These are phyloP conservation scores for Gnomoniopsis smithogilvyi DNA, from an alignment of 2,329 filamentous ascomycete genomes.

Conservation along the genomic window DNA sequence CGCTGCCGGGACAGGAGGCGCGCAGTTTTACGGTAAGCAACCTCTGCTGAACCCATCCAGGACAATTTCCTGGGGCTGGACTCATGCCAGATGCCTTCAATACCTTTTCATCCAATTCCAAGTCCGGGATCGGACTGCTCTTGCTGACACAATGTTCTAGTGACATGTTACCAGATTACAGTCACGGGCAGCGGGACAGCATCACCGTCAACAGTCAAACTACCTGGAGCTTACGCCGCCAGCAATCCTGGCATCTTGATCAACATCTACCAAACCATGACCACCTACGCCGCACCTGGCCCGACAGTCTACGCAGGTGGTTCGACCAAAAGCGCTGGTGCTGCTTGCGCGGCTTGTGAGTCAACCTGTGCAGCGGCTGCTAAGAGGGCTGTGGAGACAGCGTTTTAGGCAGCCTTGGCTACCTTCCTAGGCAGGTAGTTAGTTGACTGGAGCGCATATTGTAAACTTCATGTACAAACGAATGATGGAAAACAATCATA, in stretches of 20 bases:
- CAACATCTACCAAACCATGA: constrained; percentile 42
- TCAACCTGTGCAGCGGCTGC: constrained; percentile 31
- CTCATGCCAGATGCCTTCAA: no score
- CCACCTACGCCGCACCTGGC: constrained; percentile 40
- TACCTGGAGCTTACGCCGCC: constrained; percentile 43
- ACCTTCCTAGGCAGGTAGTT: no score
- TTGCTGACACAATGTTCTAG: background rate
- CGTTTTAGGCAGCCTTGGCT: background rate
- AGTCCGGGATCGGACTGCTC: no score
- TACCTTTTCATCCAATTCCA: no score
- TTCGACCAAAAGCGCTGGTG: constrained; percentile 36
- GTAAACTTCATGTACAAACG: no score
- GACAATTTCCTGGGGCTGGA: no score
- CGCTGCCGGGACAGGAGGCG: constrained; percentile 30
- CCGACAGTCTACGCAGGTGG: constrained; percentile 40
- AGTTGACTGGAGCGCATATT: no score
- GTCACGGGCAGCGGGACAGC: constrained; percentile 27
- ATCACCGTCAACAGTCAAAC: constrained; percentile 29
- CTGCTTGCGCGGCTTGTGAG: constrained; percentile 37
- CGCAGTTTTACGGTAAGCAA: constrained; percentile 32
- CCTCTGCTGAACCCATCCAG: no score
- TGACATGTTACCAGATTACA: constrained; percentile 36
- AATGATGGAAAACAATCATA: no score
- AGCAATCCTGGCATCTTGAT: constrained; percentile 43
- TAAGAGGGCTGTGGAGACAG: background rate